Percentiles rank a stretch among this genome's conserved stretches.
phyloP scores from a whole-genome alignment of 768 basidiomycete genomes.

The Leccinum ochraceum region DNA sequence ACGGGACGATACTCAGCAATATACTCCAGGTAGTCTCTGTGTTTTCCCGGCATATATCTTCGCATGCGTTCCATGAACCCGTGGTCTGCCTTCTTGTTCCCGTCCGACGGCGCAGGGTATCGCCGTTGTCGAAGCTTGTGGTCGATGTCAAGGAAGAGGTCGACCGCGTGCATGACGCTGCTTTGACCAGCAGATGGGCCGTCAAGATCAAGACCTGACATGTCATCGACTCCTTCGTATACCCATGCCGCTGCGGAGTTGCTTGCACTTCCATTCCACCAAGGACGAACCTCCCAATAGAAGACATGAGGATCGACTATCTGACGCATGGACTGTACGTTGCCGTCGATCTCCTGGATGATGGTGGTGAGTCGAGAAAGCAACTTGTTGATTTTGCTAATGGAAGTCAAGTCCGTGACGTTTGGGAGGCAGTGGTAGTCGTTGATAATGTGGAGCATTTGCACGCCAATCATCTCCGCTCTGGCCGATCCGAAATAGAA shows the following conservation, averaged over 20 bases:
- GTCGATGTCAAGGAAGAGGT: slow-evolving; percentile 87
- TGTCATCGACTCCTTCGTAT: slow-evolving; percentile 73
- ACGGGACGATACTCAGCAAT: slow-evolving; percentile 62
- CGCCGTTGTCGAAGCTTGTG: slow-evolving; percentile 75
- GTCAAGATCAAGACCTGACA: slow-evolving; percentile 62
- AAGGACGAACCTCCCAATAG: slow-evolving; percentile 88
- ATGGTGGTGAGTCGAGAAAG: slow-evolving; percentile 65
- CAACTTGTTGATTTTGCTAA: slow-evolving; percentile 70
- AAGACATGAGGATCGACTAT: slow-evolving; percentile 84
- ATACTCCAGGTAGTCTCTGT: slow-evolving; percentile 79
- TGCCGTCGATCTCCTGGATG: slow-evolving; percentile 71
- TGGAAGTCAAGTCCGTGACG: slow-evolving; percentile 57
- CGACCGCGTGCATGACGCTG: slow-evolving; percentile 83
- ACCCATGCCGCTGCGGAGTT: slow-evolving; percentile 60
- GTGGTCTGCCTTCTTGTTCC: slow-evolving; percentile 64
- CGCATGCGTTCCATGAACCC: slow-evolving; percentile 94
- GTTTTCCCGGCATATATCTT: slow-evolving; percentile 92
- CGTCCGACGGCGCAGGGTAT: slow-evolving; percentile 63
- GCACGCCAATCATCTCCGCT: slow-evolving; percentile 84
- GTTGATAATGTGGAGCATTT: slow-evolving; percentile 84
- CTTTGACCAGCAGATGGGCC: slow-evolving; percentile 97
- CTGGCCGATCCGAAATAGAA: slow-evolving; percentile 87
- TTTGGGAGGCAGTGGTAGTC: slow-evolving; percentile 80
- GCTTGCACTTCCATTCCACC: slow-evolving; percentile 83
- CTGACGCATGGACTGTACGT: slow-evolving; percentile 68